These are phyloP conservation scores for Chytridium lagenaria DNA, from an alignment of 371 early-diverging fungal genomes.

Conservation along the genomic window DNA sequence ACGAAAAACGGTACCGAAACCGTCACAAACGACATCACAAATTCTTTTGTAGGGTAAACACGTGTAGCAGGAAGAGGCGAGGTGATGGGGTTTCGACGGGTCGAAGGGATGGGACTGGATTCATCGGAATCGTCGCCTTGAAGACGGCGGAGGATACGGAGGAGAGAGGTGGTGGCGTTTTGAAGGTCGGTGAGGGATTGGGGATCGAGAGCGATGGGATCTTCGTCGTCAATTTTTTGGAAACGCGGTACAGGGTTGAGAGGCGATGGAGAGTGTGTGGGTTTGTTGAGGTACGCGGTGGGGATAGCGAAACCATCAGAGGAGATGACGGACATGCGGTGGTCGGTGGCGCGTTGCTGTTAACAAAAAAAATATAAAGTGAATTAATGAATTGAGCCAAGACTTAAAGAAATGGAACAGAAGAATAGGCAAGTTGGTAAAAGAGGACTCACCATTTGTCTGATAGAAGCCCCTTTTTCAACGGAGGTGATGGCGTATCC, in stretches of 20 bases:
- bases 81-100: conserved; percentile 11
- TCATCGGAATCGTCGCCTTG: conserved; percentile 20
- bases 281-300: neutral
- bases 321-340: conserved; percentile 21
- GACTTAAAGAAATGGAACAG: too few relatives aligned
- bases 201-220: conserved; percentile 4
- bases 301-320: conserved; percentile 14
- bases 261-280: neutral
- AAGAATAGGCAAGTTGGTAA: neutral
- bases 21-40: neutral
- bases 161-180: neutral
- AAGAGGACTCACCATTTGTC: conserved; percentile 17
- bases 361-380: neutral
- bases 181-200: neutral
- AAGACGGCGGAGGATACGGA: conserved; percentile 13
- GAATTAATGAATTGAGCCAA: too few relatives aligned
- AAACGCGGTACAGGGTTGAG: neutral
- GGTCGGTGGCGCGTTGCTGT: neutral
- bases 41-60: neutral
- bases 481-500: neutral
- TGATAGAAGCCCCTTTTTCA: conserved; percentile 1
- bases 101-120: neutral
- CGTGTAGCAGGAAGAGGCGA: neutral
- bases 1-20: conserved; percentile 17
- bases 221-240: neutral